phyloP scores from a whole-genome alignment of 2,329 filamentous ascomycete species.

The Penicillium sp. region DNA sequence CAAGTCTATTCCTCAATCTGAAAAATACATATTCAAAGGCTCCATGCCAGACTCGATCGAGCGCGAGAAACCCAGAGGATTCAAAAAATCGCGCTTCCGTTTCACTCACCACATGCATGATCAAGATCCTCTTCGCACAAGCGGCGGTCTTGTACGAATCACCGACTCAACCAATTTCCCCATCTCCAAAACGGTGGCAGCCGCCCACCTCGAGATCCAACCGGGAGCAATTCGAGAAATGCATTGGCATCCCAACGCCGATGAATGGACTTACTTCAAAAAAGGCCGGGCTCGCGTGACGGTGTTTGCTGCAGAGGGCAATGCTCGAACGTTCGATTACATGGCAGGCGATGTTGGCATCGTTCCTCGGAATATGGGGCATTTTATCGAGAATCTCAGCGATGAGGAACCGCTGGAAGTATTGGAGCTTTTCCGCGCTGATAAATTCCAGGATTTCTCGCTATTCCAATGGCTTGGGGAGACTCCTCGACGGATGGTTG shows the following conservation, averaged over 20 bases:
- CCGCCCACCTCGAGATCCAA: conserved; percentile 58
- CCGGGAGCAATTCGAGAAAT: conserved; percentile 68
- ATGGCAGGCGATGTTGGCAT: conserved; percentile 67
- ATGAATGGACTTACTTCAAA: conserved; percentile 76
- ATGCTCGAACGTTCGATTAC: conserved; percentile 68
- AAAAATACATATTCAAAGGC: conserved; percentile 73
- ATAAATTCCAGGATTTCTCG: conserved; percentile 66
- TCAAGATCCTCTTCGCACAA: conserved; percentile 56
- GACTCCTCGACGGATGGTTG: conserved; percentile 52
- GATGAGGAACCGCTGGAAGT: conserved; percentile 68
- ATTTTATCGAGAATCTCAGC: conserved; percentile 73
- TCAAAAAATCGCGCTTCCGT: conserved; percentile 55
- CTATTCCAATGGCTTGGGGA: conserved; percentile 71
- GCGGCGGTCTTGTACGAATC: conserved; percentile 61
- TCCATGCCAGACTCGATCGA: conserved; percentile 57
- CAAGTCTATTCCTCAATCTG: conserved; percentile 15
- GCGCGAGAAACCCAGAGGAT: conserved; percentile 48
- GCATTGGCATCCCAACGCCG: conserved; percentile 74
- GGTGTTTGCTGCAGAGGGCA: conserved; percentile 66
- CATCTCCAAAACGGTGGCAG: conserved; percentile 65
- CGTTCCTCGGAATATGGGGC: conserved; percentile 68
- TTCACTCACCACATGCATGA: conserved; percentile 66
- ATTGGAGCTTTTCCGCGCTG: conserved; percentile 65
- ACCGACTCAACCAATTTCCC: conserved; percentile 68
- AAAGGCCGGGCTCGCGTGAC: conserved; percentile 64